A percentile compares a stretch with the other conserved stretches of the same genome.
These are phyloP conservation scores for Macrotyloma uniflorum DNA, from an alignment of 306 rosid genomes.

Conservation along the genomic window DNA sequence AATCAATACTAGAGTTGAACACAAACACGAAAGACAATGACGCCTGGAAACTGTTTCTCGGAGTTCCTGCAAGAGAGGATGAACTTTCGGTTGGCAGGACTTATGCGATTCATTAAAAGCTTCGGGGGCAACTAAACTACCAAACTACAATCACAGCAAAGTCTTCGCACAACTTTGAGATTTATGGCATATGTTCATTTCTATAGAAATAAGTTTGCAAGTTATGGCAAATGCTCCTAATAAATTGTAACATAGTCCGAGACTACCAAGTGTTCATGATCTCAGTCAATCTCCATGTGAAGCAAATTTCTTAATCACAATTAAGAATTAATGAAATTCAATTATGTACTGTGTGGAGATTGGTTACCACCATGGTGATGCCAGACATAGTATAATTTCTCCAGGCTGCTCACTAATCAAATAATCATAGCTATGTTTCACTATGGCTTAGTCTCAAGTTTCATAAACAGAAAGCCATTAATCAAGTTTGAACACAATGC, in stretches of 20 bases:
- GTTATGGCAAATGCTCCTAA: too few relatives aligned
- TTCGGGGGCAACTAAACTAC: not conserved
- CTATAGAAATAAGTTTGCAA: too few relatives aligned
- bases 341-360: not conserved
- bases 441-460: not conserved
- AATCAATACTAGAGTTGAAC: conserved; percentile 59
- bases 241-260: too few relatives aligned
- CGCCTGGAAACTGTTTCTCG: conserved; percentile 64
- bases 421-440: not conserved
- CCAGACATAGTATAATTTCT: too few relatives aligned
- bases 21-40: conserved; percentile 67
- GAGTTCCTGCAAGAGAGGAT: conserved; percentile 44
- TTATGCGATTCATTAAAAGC: not conserved
- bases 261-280: too few relatives aligned
- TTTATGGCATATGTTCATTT: not conserved
- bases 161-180: not conserved
- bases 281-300: too few relatives aligned
- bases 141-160: not conserved
- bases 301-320: too few relatives aligned
- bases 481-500: not conserved
- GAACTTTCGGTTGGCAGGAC: not conserved
- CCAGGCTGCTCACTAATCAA: not conserved
- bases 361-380: too few relatives aligned
- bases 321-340: not conserved
- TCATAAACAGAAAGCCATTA: not conserved